A percentile compares a stretch with the other conserved stretches of the same genome.
Evolutionary conservation across 2,329 filamentous ascomycete genomes (phyloP).

Genomic region (Gremmenia infestans): DNA sequence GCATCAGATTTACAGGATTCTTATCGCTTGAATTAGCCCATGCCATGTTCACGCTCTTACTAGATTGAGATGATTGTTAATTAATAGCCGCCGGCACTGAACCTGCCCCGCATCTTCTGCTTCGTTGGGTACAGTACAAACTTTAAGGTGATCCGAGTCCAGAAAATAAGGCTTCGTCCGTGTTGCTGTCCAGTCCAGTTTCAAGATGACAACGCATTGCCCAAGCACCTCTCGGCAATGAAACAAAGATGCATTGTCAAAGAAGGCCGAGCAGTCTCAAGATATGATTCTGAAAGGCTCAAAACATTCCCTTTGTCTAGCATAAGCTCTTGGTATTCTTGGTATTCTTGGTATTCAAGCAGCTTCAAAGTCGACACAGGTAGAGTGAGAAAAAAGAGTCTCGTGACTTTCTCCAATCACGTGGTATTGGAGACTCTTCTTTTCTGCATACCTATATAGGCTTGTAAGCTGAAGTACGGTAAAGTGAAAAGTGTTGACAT

Average conservation of each 20-base stretch:
- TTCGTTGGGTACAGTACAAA: neutral
- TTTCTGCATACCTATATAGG: too few relatives aligned
- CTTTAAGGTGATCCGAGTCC: neutral
- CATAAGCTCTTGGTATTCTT: slow-evolving; percentile 6
- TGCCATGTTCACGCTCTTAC: neutral
- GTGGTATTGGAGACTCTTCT: too few relatives aligned
- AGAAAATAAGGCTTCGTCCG: neutral
- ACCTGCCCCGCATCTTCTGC: too few relatives aligned
- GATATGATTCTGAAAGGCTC: neutral
- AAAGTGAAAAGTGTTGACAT: too few relatives aligned
- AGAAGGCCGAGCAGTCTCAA: slow-evolving; percentile 9
- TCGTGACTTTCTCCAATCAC: too few relatives aligned
- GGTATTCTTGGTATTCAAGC: slow-evolving; percentile 2
- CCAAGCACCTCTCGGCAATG: slow-evolving; percentile 2
- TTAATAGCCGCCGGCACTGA: neutral
- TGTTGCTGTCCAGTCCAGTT: slow-evolving; percentile 1
- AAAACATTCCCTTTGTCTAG: neutral
- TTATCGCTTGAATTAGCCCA: neutral
- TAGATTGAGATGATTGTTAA: neutral
- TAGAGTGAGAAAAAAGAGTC: too few relatives aligned
- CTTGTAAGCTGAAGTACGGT: too few relatives aligned
- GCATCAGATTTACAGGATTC: too few relatives aligned
- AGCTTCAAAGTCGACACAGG: neutral
- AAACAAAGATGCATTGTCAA: slow-evolving; percentile 12
- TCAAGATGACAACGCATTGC: neutral